Conservation (phyloP, 495 filamentous ascomycete species). For the Penicillium pulvis region DNA sequence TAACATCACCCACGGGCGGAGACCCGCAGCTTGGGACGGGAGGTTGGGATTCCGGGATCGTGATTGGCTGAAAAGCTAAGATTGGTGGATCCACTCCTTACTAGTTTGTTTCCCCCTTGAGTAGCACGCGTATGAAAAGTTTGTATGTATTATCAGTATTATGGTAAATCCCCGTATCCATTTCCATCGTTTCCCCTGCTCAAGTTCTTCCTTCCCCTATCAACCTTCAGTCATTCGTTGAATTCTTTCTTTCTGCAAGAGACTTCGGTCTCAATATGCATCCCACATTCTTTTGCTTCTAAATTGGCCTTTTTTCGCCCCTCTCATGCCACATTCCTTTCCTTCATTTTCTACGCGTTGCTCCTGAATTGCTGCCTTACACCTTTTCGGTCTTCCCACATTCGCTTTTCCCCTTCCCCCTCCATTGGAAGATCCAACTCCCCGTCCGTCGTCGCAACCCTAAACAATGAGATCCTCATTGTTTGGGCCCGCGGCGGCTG, state of each 20-base stretch:
- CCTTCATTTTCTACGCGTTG: conserved; percentile 27
- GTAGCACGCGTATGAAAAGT: background rate
- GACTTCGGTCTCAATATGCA: conserved; percentile 35
- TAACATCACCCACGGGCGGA: conserved; percentile 16
- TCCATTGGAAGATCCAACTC: conserved; percentile 10
- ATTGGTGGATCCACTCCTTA: background rate
- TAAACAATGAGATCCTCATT: conserved; percentile 61
- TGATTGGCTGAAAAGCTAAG: background rate
- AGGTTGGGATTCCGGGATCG: background rate
- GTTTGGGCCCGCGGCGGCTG: conserved; percentile 56
- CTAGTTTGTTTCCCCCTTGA: background rate
- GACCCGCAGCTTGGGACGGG: conserved; percentile 5
- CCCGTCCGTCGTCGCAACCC: conserved; percentile 45
- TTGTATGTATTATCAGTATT: background rate
- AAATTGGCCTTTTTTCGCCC: conserved; percentile 14
- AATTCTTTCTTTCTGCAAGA: conserved; percentile 29
- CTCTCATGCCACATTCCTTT: conserved; percentile 38
- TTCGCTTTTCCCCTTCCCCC: conserved; percentile 16
- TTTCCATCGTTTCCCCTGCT: conserved; percentile 10
- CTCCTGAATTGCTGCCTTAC: conserved; percentile 28
- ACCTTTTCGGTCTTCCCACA: conserved; percentile 18
- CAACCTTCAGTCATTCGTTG: conserved; percentile 47
- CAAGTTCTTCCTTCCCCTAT: conserved; percentile 24
- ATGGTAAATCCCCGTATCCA: conserved; percentile 6
- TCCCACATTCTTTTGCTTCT: conserved; percentile 31